Evolutionary conservation across 768 basidiomycete species (phyloP).

Genomic region (Xerocomellus amylosporus): DNA sequence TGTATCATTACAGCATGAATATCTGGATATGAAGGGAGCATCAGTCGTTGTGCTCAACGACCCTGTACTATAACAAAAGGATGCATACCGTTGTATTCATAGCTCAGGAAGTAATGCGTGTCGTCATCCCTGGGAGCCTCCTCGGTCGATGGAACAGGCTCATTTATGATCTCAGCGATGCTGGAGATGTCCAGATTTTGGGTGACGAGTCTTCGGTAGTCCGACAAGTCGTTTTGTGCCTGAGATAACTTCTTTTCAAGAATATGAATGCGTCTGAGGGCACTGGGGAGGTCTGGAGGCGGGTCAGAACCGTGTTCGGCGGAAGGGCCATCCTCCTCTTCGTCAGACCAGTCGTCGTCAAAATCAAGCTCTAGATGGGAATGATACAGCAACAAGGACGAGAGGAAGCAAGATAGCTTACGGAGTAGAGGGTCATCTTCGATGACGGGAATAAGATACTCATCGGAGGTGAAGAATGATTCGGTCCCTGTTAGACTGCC

Average conservation of each 20-base stretch:
- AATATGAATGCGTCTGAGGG: slow-evolving; percentile 46
- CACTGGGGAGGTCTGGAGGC: slow-evolving; percentile 32
- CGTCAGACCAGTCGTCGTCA: slow-evolving; percentile 75
- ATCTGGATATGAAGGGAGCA: slow-evolving; percentile 42
- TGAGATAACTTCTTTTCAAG: slow-evolving; percentile 62
- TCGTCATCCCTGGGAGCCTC: slow-evolving; percentile 70
- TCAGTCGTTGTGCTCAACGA: neutral
- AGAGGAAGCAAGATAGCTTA: slow-evolving; percentile 38
- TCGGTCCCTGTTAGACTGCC: slow-evolving; percentile 54
- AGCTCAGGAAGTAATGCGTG: slow-evolving; percentile 90
- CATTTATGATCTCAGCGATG: slow-evolving; percentile 43
- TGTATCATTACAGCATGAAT: slow-evolving; percentile 97
- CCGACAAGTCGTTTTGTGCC: slow-evolving; percentile 57
- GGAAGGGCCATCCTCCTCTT: slow-evolving; percentile 21
- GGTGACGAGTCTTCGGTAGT: slow-evolving; percentile 59
- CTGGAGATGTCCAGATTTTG: slow-evolving; percentile 48
- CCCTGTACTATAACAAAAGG: neutral
- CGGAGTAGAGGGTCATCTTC: slow-evolving; percentile 90
- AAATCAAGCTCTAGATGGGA: slow-evolving; percentile 53
- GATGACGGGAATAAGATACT: slow-evolving; percentile 76
- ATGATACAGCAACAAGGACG: neutral
- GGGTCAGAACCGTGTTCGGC: slow-evolving; percentile 1
- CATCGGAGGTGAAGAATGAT: slow-evolving; percentile 67
- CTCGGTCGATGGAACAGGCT: slow-evolving; percentile 27
- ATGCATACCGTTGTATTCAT: slow-evolving; percentile 74